These are phyloP conservation scores for Xerocomellus intermedius DNA, from an alignment of 768 basidiomycete genomes.

Conservation along the genomic window DNA sequence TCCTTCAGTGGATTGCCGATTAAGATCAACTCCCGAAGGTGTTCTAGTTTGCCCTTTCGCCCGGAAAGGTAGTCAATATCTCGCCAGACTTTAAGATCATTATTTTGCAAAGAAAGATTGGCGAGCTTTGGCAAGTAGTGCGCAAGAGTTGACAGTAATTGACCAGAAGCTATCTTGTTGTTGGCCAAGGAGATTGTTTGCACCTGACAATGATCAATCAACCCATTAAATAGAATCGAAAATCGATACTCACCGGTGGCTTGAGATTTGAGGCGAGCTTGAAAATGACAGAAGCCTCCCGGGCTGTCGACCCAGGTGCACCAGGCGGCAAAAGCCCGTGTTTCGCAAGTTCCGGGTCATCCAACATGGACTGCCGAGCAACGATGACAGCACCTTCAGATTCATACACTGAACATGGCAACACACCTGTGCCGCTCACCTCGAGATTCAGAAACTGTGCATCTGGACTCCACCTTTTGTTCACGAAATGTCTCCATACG, in stretches of 20 bases:
- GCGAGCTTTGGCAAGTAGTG: slow-evolving; percentile 77
- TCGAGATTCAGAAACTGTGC: slow-evolving; percentile 76
- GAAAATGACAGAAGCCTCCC: slow-evolving; percentile 82
- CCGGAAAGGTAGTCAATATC: slow-evolving; percentile 68
- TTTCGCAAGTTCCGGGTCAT: slow-evolving; percentile 74
- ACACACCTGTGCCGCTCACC: slow-evolving; percentile 44
- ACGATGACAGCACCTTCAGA: slow-evolving; percentile 6
- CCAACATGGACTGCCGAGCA: slow-evolving; percentile 61
- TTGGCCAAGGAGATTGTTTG: slow-evolving; percentile 85
- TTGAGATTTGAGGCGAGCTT: slow-evolving; percentile 79
- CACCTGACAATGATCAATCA: slow-evolving; percentile 40
- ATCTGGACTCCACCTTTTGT: slow-evolving; percentile 69
- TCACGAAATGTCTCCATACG: slow-evolving; percentile 74
- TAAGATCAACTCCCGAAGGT: slow-evolving; percentile 71
- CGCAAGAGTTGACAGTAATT: slow-evolving; percentile 57
- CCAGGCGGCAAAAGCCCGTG: slow-evolving; percentile 73
- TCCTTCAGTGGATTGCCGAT: slow-evolving; percentile 75
- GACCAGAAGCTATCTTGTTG: slow-evolving; percentile 63
- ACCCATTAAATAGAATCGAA: not conserved
- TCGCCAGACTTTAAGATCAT: slow-evolving; percentile 63
- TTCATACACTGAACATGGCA: not conserved
- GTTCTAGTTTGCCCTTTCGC: slow-evolving; percentile 53
- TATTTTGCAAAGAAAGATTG: slow-evolving; percentile 79
- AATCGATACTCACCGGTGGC: slow-evolving; percentile 54
- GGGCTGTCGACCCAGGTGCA: slow-evolving; percentile 53